Conservation (phyloP, 352 stramenopile species). For the Globisporangium megalacanthum region DNA sequence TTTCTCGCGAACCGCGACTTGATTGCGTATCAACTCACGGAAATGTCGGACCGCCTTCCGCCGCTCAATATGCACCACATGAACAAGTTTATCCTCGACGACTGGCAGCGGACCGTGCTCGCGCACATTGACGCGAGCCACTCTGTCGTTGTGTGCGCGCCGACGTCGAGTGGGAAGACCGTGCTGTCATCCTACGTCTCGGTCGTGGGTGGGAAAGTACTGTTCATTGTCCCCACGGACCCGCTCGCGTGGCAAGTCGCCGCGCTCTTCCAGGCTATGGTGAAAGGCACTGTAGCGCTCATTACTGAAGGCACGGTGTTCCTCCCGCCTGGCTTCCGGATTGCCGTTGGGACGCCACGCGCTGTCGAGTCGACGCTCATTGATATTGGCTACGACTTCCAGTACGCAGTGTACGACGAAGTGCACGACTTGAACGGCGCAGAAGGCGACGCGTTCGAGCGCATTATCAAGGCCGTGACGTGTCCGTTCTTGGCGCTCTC, state of each 20-base stretch:
- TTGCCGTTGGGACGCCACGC: constrained; percentile 95
- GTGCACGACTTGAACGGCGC: constrained; percentile 97
- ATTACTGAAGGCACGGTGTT: constrained; percentile 91
- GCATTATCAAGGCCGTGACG: constrained; percentile 92
- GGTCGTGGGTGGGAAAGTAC: constrained; percentile 71
- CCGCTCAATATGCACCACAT: constrained; percentile 89
- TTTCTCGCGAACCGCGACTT: constrained; percentile 67
- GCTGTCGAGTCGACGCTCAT: constrained; percentile 93
- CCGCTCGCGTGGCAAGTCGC: constrained; percentile 98
- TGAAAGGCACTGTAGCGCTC: constrained; percentile 94
- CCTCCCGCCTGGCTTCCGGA: constrained; percentile 72
- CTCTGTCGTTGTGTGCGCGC: constrained; percentile 96
- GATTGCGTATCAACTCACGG: constrained; percentile 84
- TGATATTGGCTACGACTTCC: constrained; percentile 91
- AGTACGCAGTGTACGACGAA: constrained; percentile 98
- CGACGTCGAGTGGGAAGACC: constrained; percentile 97
- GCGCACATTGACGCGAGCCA: constrained; percentile 92
- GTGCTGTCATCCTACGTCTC: constrained; percentile 85
- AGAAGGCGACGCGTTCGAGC: constrained; percentile 95
- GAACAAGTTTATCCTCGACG: constrained; percentile 94
- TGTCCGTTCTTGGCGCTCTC: constrained; percentile 97
- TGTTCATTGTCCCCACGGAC: constrained; percentile 94
- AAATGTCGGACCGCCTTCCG: constrained; percentile 81
- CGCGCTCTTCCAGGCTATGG: constrained; percentile 97
- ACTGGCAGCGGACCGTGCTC: constrained; percentile 97